phyloP scores from a whole-genome alignment of 805 yeast species.

The Peterozyma toletana region DNA sequence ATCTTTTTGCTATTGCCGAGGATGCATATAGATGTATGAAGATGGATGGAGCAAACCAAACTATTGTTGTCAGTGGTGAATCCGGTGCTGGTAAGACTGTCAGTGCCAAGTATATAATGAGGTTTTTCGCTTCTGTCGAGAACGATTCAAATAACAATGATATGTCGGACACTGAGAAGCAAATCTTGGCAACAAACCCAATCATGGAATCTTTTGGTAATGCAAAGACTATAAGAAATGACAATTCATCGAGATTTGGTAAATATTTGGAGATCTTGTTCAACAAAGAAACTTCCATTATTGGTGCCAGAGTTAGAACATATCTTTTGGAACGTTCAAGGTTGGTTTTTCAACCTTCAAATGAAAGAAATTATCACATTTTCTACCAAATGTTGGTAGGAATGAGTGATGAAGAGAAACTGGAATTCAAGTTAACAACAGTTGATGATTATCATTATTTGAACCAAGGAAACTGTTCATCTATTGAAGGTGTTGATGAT shows the following conservation, averaged over 20 bases:
- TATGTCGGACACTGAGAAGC: conserved; percentile 88
- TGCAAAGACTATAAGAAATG: conserved; percentile 95
- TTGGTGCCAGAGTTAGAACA: conserved; percentile 93
- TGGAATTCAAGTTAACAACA: conserved; percentile 49
- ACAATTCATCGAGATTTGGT: conserved; percentile 96
- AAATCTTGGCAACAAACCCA: conserved; percentile 93
- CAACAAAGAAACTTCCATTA: conserved; percentile 65
- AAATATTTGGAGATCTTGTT: conserved; percentile 90
- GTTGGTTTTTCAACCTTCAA: conserved; percentile 82
- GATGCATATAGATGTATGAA: conserved; percentile 96
- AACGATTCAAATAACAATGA: conserved; percentile 41
- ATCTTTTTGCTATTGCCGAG: conserved; percentile 94
- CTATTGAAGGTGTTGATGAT: conserved; percentile 77
- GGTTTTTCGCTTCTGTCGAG: conserved; percentile 94
- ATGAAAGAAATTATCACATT: conserved; percentile 93
- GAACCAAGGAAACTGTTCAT: conserved; percentile 77
- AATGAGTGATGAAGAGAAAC: conserved; percentile 45
- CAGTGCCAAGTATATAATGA: conserved; percentile 93
- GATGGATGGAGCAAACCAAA: conserved; percentile 84
- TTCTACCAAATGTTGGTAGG: conserved; percentile 88
- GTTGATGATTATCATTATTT: conserved; percentile 73
- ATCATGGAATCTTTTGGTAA: conserved; percentile 98
- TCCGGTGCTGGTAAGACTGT: conserved; percentile 97
- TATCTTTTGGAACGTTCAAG: conserved; percentile 90
- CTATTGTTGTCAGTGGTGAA: conserved; percentile 69